Base-by-base conservation (phyloP, 2,329 filamentous ascomycete species). In the Aspergillus amoenus region DNA sequence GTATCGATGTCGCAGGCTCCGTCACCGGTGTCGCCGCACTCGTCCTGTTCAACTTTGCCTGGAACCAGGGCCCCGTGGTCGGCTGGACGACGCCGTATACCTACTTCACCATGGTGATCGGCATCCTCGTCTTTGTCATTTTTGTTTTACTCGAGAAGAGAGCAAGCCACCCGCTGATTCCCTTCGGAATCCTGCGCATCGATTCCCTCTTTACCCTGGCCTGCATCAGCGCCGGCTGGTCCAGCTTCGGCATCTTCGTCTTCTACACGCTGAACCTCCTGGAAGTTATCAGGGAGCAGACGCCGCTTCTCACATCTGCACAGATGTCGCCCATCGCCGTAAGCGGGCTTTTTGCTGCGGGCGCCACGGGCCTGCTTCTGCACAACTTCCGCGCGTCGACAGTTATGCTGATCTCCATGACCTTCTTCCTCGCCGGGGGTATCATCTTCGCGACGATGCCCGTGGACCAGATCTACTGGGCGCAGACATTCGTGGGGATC, bases 21-120 rank as follows among this genome's bases (percentile, higher is more conserved):
- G 6, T 66, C 5, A 68, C 72, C 2, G 85, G 85, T 2, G 76
- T 87, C 12, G 73, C 76, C 0, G 79, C 79, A 0, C 73, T 88
- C 41, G 76, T 86, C 0, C 74, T 88, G 0, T 71, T 88, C 73
- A 88, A 87, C 67, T 84, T 89, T 62, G 82, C 85, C 1, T 88
- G 84, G 83, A 88, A 86, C 57, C 84, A 89, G 65, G 84, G 82
- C 0, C 80, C 83, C 0, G 75, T 83, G 0, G 81, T 78, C 2
- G 84, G 84, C 2, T 89, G 86, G 86, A 62, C 72, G 1, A 74
- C 76, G 7, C 74, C 82, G 0, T 84, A 84, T 54, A 76, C 85
- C 27, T 81, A 83, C 57, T 73, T 81, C 0, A 70, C 81, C 1
- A 73, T 90, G 1, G 80, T 88, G 32, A 58, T 87, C 4, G 84